Base-by-base conservation (phyloP, 352 stramenopile genomes). In the Phytophthora hibernalis region DNA sequence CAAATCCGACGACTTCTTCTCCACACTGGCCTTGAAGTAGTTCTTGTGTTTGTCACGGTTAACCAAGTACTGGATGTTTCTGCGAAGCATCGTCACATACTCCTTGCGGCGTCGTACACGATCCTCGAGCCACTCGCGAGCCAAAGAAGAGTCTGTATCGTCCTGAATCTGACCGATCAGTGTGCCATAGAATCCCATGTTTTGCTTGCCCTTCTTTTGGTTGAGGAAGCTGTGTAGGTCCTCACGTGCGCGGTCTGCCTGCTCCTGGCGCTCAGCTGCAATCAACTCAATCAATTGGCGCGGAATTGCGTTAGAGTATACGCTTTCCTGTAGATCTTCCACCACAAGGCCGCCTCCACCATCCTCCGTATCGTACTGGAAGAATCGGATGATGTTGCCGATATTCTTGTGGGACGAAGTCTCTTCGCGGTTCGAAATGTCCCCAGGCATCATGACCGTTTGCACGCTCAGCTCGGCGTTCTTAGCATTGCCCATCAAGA, bases 161-260 rank as follows among this genome's bases (percentile, higher is more conserved):
- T 95, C 88, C 47, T 96, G 86, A 55, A 96, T 96, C 50, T 94
- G 87, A 3, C 86, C 85, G 26, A 96, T 93, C n/a, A 96, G 65
- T 8, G 83, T 94, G 3, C 87, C 87, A 51, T 96, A 96, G 59
- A 96, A 94, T 0, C 85, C 87, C 26, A 83, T 77, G 54, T 91
- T 89, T 20, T 92, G 79, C 43, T 91, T 93, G 33, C 87, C 85
- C 66, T 94, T 95, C 72, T 94, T 96, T 63, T 94, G 82, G 53
- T 84, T 91, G n/a, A 94, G 56, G 65, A 93, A 95, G 28, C 62
- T 74, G 37, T 92, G 79, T 16, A 96, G 61, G n/a, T 96, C 86
- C 42, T 91, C 82, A 3, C 83, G 81, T 3, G 88, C 88, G 51
- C 88, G 82, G 35, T 96, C 87, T 5, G 87, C 79, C 51, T 96